Conservation (phyloP, 1,139 yeast genomes). For the Suzukiozyma palmioleophila region DNA sequence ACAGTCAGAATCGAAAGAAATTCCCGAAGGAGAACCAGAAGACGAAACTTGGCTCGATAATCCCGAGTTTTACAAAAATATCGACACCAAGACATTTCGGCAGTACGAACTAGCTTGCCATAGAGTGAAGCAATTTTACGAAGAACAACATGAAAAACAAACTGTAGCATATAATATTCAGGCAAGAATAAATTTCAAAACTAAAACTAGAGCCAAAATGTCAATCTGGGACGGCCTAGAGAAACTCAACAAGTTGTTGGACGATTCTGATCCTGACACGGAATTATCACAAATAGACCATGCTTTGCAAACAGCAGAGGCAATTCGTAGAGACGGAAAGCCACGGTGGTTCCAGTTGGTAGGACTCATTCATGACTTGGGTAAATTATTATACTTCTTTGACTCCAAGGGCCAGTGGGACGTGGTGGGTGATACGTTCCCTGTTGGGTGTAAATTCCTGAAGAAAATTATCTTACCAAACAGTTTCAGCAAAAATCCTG, state of each 20-base stretch:
- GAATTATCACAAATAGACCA: conserved; percentile 73
- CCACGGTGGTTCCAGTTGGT: conserved; percentile 78
- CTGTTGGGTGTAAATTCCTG: conserved; percentile 67
- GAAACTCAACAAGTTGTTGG: conserved; percentile 56
- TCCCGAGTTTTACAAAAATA: conserved; percentile 29
- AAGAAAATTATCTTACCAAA: conserved; percentile 58
- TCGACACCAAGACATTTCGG: conserved; percentile 47
- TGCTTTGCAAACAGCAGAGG: conserved; percentile 74
- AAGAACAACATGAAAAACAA: conserved; percentile 66
- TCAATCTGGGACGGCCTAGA: conserved; percentile 70
- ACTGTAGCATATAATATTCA: conserved; percentile 71
- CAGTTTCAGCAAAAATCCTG: conserved; percentile 58
- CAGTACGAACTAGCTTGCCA: conserved; percentile 71
- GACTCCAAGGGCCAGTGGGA: conserved; percentile 79
- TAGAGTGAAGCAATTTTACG: conserved; percentile 61
- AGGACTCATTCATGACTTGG: conserved; percentile 68
- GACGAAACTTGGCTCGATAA: conserved; percentile 20
- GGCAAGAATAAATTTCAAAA: conserved; percentile 66
- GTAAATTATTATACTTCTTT: conserved; percentile 63
- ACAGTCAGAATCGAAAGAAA: not conserved
- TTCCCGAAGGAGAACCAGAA: conserved; percentile 4
- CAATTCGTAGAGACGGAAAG: conserved; percentile 60
- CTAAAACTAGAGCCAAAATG: conserved; percentile 62
- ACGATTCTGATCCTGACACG: conserved; percentile 74
- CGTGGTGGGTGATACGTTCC: conserved; percentile 78